Base-by-base conservation (phyloP, 2,329 filamentous ascomycete species). In the Torrubiellomyces zombiae region DNA sequence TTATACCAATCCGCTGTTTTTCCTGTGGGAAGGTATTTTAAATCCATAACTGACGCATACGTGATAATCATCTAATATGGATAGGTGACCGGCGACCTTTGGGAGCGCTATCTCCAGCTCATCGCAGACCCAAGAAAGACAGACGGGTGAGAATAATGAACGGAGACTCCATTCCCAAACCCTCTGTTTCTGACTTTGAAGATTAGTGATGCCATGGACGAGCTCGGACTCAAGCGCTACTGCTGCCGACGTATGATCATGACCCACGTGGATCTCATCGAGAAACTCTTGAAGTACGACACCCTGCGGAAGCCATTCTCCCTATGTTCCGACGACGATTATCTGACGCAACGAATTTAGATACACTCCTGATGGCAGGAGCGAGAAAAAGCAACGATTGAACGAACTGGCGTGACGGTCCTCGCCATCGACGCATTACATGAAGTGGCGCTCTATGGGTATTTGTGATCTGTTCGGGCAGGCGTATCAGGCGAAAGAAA, bases 221-320 rank as follows among this genome's bases (percentile, higher is more conserved):
- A 83, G 48, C 73, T 98, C 26, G 83, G 83, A 28, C 77, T 91
- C 45, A 86, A 82, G 56, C 73, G 89, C 40, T 98, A 98, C 63
- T 98, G 89, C 68, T 98, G 89, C 61, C 80, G 89, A 41, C 78
- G 89, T 45, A 98, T 98, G 89, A 74, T 98, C 53, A 94, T 98
- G 79, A 98, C 89, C 31, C 89, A 98, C 56, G 89, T 98, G 43
- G 89, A 98, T 51, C 64, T 98, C 33, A 94, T 98, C 42, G 89
- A 98, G 65, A 98, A 98, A 59, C 71, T 98, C 25, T 71, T 98
- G 37, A 81, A 86, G 80, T 92, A 74, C 40, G 68, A 28, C 18
- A 14, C 20, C 15, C 24, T 9, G 4, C 7, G 14, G n/a, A n/a
- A n/a, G n/a, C n/a, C n/a, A n/a, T n/a, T n/a, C n/a, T n/a, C n/a